Evolutionary conservation across 352 stramenopile genomes (phyloP), one percentile per base, ranked within the genome.

Genomic region (Phytophthora sojae): DNA sequence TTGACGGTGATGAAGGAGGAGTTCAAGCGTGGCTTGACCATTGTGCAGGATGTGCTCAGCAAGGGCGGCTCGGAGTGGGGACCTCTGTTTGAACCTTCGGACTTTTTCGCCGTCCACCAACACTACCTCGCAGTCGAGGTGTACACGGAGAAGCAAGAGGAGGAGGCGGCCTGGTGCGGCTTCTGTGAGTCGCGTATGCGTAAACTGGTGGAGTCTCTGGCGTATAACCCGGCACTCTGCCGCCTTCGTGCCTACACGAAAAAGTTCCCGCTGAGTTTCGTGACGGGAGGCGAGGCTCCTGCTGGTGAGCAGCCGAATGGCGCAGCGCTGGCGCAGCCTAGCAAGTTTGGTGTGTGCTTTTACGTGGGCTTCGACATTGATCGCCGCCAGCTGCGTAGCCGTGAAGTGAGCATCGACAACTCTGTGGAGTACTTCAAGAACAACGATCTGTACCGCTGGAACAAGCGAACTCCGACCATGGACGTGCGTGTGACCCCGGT

Each of bases 1-100:
- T 78, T 99, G n/a, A 80, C 93, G 25, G 88, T 98, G 26, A 98
- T 99, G 77, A 96, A 97, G 69, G 88, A 98, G 25, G 97, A 99
- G 79, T 90, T 98, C 57, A 91, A 93, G 71, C 83, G 88, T 39
- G 89, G 82, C 7, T 63, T 95, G 19, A 78, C 81, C 4, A 79
- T 95, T 67, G 90, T 97, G 14, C 90, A 96, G 62, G 85, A 93
- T 56, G 91, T 97, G 68, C 78, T 97, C 42, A 90, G 79, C 67
- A 93, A 93, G 60, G 90, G 90, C 32, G 84, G 82, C 17, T 80
- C 77, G n/a, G 88, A 96, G 57, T 97, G 90, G 91, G 73, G 80
- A 47, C 67, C 81, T 17, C 73, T 97, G 14, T 97, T 96, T 77
- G 83, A 89, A 39, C 79, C 90, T 15, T 93, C 86, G 26, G 86